A percentile compares a stretch with the other conserved stretches of the same genome.
phyloP scores from a whole-genome alignment of 1,139 yeast species.

The Eremothecium sinecaudum region DNA sequence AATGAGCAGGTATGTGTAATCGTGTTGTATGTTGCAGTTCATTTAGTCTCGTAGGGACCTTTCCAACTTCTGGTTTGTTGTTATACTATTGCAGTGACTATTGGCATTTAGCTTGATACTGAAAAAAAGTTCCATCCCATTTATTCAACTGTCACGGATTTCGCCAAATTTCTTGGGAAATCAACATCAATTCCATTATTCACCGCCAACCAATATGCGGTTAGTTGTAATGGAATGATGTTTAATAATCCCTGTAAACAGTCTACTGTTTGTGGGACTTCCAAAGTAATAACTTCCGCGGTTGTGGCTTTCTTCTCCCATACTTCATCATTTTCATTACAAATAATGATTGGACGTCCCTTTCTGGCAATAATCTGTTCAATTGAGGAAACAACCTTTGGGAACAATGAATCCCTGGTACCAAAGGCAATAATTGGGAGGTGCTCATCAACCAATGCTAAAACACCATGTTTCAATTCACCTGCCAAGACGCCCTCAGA shows the following conservation, averaged over 20 bases:
- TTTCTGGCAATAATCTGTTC: conserved; percentile 96
- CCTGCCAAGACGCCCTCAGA: conserved; percentile 99
- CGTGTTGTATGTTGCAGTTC: too few species aligned
- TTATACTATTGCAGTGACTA: too few species aligned
- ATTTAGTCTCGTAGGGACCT: too few species aligned
- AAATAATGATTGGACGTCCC: conserved; percentile 90
- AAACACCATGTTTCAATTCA: conserved; percentile 96
- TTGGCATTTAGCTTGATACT: too few species aligned
- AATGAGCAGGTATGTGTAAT: too few species aligned
- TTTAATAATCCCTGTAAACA: conserved; percentile 94
- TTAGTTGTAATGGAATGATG: conserved; percentile 89
- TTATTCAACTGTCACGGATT: conserved; percentile 84
- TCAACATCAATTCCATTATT: conserved; percentile 95
- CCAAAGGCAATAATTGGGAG: conserved; percentile 94
- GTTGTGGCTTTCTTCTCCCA: conserved; percentile 42
- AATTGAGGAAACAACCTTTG: conserved; percentile 91
- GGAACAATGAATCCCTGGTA: conserved; percentile 94
- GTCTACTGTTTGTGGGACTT: conserved; percentile 93
- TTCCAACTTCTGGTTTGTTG: too few species aligned
- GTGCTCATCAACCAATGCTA: conserved; percentile 90
- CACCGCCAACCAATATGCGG: conserved; percentile 96
- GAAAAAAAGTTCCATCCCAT: too few species aligned
- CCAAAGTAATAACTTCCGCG: conserved; percentile 49
- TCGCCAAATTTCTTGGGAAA: conserved; percentile 97
- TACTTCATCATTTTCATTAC: conserved; percentile 77